Base-by-base conservation (phyloP, 352 stramenopile species). In the Phytophthora palmivora region DNA sequence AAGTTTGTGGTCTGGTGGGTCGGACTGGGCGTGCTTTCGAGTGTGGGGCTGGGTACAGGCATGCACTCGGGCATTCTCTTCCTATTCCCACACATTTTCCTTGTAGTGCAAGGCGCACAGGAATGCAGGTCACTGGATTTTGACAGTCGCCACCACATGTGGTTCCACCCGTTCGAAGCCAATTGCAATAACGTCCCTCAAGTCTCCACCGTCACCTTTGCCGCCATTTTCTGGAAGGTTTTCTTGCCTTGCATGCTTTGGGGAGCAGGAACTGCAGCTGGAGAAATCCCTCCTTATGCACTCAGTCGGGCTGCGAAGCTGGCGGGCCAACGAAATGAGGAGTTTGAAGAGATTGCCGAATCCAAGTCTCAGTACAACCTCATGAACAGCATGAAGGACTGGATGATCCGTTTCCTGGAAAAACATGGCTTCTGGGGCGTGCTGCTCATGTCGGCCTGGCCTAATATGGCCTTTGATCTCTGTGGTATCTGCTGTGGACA, bases 31-130 rank as follows among this genome's bases (percentile, higher is more conserved):
- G 89, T 98, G 43, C 84, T 98, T 33, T 98, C 93, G 55, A 97
- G 85, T 11, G 91, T 98, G n/a, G 94, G 94, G 7, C 85, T 98
- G 32, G 94, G 94, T 55, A 97, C 89, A 18, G 94, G 94, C 44
- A 96, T 98, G 81, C 94, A 98, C 76, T 97, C 89, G 55, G 92
- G 92, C 58, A 95, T 98, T 41, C 77, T 98, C 11, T 98, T 98
- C 67, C 75, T 98, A 8, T 97, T 98, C 76, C 94, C 94, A 34
- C 94, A 98, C 74, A 98, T 98, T 48, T 97, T 98, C 73, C 73
- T 96, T 50, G 92, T 98, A 33, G 88, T 97, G 22, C 87, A 94
- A 26, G 89, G 87, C 18, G 91, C 87, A 2, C 65, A 97, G 51
- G 89, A 94, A 54, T 98, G 92, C 68, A 77, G 78, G 21, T 96